Percentiles rank a stretch among this genome's conserved stretches.
Conservation (phyloP, 306 rosid species). For the Cicer cuneatum region DNA sequence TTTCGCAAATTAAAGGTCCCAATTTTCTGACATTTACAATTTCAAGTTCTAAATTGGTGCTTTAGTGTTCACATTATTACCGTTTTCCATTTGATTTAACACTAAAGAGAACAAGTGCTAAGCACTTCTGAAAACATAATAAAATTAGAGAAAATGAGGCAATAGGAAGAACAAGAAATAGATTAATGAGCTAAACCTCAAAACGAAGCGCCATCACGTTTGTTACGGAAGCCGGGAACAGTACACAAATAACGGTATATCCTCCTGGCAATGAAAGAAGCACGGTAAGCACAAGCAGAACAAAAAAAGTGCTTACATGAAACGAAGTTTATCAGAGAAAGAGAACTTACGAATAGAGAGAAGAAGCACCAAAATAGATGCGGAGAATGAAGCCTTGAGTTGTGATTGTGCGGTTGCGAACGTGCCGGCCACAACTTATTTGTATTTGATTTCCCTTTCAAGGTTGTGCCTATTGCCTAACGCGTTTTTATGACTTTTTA, state of each 20-base stretch:
- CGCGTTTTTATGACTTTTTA: too few relatives aligned
- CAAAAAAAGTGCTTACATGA: neutral
- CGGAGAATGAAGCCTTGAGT: neutral
- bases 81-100: neutral
- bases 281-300: neutral
- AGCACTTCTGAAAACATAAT: neutral
- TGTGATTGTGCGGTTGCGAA: too few relatives aligned
- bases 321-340: neutral
- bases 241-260: neutral
- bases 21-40: too few relatives aligned
- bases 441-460: too few relatives aligned
- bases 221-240: slow-evolving; percentile 14
- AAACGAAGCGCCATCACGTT: slow-evolving; percentile 77
- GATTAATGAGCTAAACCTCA: slow-evolving; percentile 60
- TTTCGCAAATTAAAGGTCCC: too few relatives aligned
- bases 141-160: neutral
- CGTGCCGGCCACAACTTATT: too few relatives aligned
- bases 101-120: neutral
- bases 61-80: neutral
- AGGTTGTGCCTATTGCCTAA: too few relatives aligned
- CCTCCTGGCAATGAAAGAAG: slow-evolving; percentile 14
- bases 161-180: neutral
- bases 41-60: too few relatives aligned
- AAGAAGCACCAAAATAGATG: neutral
- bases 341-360: slow-evolving; percentile 23